A percentile compares a stretch with the other conserved stretches of the same genome.
Evolutionary conservation across 2,329 filamentous ascomycete species (phyloP).

Genomic region (Blastomyces gilchristii): DNA sequence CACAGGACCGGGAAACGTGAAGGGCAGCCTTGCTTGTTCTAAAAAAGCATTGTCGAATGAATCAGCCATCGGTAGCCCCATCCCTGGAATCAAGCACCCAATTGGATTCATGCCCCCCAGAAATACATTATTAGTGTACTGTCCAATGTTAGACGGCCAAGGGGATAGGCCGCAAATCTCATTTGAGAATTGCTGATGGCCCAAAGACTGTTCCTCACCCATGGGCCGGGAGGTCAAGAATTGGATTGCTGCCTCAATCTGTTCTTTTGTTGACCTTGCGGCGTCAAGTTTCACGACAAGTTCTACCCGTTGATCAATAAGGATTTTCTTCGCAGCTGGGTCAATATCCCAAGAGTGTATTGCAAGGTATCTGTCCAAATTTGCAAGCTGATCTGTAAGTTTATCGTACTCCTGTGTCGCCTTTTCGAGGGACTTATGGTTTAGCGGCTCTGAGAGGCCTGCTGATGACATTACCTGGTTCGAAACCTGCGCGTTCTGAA

Average conservation of each 20-base stretch:
- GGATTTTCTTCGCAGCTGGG: constrained; percentile 23
- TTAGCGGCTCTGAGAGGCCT: constrained; percentile 12
- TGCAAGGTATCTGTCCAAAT: constrained; percentile 31
- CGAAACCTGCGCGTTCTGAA: neutral
- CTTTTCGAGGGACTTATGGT: constrained; percentile 22
- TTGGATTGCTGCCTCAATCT: constrained; percentile 21
- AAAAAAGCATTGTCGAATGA: neutral
- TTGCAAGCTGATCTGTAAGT: constrained; percentile 26
- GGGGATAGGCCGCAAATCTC: neutral
- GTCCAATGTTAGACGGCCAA: neutral
- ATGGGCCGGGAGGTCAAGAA: constrained; percentile 12
- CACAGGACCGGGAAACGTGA: neutral
- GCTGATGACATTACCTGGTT: neutral
- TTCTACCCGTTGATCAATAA: constrained; percentile 29
- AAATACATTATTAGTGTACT: neutral
- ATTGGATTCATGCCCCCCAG: neutral
- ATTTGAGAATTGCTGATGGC: constrained; percentile 1
- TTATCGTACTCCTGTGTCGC: constrained; percentile 23
- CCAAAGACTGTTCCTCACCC: neutral
- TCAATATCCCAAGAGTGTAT: constrained; percentile 31
- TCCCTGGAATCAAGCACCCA: neutral
- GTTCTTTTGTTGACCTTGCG: constrained; percentile 28
- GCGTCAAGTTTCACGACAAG: constrained; percentile 31
- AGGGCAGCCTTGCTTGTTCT: neutral
- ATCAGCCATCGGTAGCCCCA: neutral